Conservation (phyloP, 495 filamentous ascomycete species). For the Glarea lozoyensis region DNA sequence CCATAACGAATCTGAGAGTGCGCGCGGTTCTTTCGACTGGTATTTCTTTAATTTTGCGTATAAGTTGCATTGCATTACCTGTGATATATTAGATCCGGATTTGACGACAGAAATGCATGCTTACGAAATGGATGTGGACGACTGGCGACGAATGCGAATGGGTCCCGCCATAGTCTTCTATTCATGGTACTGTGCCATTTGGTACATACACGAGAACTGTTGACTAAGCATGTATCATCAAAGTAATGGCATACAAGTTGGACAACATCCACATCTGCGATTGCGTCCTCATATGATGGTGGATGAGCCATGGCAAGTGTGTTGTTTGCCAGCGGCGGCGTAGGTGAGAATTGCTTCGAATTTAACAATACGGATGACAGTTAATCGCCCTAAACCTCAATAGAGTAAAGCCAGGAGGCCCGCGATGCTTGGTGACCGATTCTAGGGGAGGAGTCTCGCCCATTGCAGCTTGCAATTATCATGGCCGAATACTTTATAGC, state of each 20-base stretch:
- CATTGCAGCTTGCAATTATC: too few species aligned
- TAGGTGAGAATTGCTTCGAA: too few species aligned
- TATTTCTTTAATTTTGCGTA: neutral
- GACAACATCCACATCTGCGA: neutral
- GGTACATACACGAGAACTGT: conserved; percentile 4
- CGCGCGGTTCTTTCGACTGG: neutral
- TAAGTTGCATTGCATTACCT: neutral
- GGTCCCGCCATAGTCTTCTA: conserved; percentile 11
- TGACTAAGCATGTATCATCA: neutral
- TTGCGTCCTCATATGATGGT: conserved; percentile 8
- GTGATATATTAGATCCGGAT: neutral
- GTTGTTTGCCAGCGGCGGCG: too few species aligned
- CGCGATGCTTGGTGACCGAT: too few species aligned
- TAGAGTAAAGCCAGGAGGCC: too few species aligned
- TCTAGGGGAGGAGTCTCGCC: too few species aligned
- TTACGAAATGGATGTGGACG: conserved; percentile 6
- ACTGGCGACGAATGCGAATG: conserved; percentile 2
- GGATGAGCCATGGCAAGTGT: too few species aligned
- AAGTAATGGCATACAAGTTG: conserved; percentile 8
- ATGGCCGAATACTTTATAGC: too few species aligned
- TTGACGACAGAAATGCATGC: neutral
- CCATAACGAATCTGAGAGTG: neutral
- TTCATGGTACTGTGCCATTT: neutral
- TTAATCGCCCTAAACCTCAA: too few species aligned
- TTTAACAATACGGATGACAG: too few species aligned